These are phyloP conservation scores for Cercospora janseana DNA, from an alignment of 2,329 filamentous ascomycete species.

Conservation along the genomic window DNA sequence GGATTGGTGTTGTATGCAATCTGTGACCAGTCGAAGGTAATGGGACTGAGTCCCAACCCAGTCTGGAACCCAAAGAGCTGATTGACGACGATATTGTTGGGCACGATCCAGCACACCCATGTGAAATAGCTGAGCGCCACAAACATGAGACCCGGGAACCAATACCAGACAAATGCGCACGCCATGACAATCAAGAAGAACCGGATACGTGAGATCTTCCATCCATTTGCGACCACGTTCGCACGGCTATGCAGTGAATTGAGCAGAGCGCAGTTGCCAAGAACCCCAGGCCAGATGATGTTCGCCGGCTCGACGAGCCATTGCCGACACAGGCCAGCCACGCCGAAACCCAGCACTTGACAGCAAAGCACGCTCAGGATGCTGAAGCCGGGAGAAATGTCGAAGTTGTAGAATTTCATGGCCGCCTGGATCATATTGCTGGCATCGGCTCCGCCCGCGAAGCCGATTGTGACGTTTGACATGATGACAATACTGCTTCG, in stretches of 20 bases:
- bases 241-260: constrained; percentile 74
- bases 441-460: constrained; percentile 54
- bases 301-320: constrained; percentile 81
- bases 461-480: constrained; percentile 52
- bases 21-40: constrained; percentile 91
- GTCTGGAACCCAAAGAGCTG: constrained; percentile 78
- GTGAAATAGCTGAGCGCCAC: constrained; percentile 86
- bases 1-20: constrained; percentile 82
- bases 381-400: constrained; percentile 73
- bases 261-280: constrained; percentile 89
- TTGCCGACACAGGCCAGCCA: constrained; percentile 75
- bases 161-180: constrained; percentile 72
- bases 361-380: constrained; percentile 80
- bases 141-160: constrained; percentile 73
- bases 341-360: constrained; percentile 81
- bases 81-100: constrained; percentile 79
- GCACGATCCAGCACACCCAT: constrained; percentile 84
- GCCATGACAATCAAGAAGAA: constrained; percentile 77
- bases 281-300: constrained; percentile 88
- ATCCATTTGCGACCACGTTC: constrained; percentile 68
- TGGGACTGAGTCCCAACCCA: constrained; percentile 74
- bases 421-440: constrained; percentile 73
- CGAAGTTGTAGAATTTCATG: constrained; percentile 82
- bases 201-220: constrained; percentile 71
- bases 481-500: constrained; percentile 35